These are phyloP conservation scores for Daldinia concentrica DNA, from an alignment of 495 filamentous ascomycete species.

Conservation along the genomic window DNA sequence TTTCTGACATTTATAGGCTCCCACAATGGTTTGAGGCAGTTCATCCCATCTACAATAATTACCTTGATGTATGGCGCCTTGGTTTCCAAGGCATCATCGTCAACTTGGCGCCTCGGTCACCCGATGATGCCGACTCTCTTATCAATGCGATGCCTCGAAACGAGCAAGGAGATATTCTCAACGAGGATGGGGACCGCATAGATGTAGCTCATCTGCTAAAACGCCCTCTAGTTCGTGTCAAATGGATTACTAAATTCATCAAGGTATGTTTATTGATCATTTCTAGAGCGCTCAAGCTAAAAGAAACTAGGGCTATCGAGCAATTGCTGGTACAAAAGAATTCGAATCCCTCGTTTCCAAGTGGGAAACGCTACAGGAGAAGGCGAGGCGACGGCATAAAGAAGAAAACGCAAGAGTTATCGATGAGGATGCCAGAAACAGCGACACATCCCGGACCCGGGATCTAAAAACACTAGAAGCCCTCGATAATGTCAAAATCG, in stretches of 20 bases:
- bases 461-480: constrained; percentile 80
- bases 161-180: constrained; percentile 78
- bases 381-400: constrained; percentile 78
- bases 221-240: constrained; percentile 85
- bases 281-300: constrained; percentile 14
- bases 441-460: constrained; percentile 80
- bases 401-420: constrained; percentile 89
- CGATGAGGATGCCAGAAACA: constrained; percentile 86
- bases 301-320: constrained; percentile 39
- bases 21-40: constrained; percentile 82
- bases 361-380: constrained; percentile 73
- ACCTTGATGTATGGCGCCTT: constrained; percentile 88
- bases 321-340: constrained; percentile 33
- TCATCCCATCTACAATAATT: constrained; percentile 82
- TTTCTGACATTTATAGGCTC: constrained; percentile 71
- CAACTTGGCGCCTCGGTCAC: constrained; percentile 79
- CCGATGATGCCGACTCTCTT: constrained; percentile 64
- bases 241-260: constrained; percentile 85
- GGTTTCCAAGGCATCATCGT: constrained; percentile 97
- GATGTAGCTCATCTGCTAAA: constrained; percentile 95
- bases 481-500: constrained; percentile 73
- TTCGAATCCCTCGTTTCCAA: constrained; percentile 42
- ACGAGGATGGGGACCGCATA: constrained; percentile 84
- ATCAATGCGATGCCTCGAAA: constrained; percentile 78
- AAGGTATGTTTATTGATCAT: constrained; percentile 60